phyloP scores from a whole-genome alignment of 257 asterid species.

The Nicotiana benthamiana region DNA sequence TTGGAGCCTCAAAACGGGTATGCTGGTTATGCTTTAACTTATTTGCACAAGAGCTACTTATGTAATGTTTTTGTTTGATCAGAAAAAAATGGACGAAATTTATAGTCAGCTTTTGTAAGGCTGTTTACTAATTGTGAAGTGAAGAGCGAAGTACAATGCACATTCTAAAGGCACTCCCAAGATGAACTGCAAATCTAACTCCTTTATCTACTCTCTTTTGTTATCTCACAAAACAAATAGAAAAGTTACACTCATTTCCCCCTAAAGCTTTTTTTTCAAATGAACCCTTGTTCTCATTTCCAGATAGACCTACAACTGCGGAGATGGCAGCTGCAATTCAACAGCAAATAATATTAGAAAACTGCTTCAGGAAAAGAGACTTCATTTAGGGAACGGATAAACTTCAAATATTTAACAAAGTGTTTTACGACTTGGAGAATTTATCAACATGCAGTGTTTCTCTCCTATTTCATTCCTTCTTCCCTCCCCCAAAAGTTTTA shows the following conservation, averaged over 20 bases:
- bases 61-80: neutral
- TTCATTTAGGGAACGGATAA: too few relatives aligned
- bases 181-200: neutral
- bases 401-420: too few relatives aligned
- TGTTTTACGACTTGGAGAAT: too few relatives aligned
- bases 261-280: neutral
- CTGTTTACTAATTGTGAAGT: neutral
- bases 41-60: constrained; percentile 13
- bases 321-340: too few relatives aligned
- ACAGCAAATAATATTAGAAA: too few relatives aligned
- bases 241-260: neutral
- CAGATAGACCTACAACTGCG: too few relatives aligned
- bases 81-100: neutral
- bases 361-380: too few relatives aligned
- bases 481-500: too few relatives aligned
- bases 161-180: neutral
- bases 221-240: neutral
- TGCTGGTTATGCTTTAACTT: neutral
- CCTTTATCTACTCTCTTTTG: neutral
- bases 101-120: neutral
- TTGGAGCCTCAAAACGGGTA: constrained; percentile 99
- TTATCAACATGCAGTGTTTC: too few relatives aligned
- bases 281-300: too few relatives aligned
- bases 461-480: too few relatives aligned
- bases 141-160: neutral